Base-by-base conservation (phyloP, 225 moss, liverwort and hornwort species). In the Neckera pumila region DNA sequence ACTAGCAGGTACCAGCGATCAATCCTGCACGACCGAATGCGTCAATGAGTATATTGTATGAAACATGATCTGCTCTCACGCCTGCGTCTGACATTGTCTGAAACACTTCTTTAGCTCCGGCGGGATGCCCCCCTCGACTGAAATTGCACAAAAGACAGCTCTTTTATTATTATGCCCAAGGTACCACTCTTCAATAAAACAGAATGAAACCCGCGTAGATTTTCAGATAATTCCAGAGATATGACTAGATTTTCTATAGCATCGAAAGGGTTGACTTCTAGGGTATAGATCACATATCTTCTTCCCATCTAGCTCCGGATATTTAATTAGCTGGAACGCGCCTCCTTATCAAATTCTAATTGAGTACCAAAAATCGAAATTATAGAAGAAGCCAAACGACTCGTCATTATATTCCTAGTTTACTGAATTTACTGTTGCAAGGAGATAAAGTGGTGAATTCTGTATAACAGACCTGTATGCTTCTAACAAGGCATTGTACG, bases 1-100 rank as follows among this genome's bases (percentile, higher is more conserved):
- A 86, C 66, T 73, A 56, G 59, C 67, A 85, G 34, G 84, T 86
- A 98, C 98, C 97, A 89, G 92, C 81, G 86, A 88, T 91, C 65
- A 93, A 89, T 88, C 94, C 96, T 84, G 95, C 93, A 63, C 97
- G 95, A 76, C 97, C 96, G 86, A 90, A 96, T 51, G 96, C 94
- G 87, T 96, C 99, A 34, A 99, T 93, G 36, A 97, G 95, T 53
- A 99, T 97, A 87, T 99, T 99, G 89, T 93, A 97, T 26, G 99
- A 99, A 49, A 95, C 96, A 85, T 97, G 95, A 85, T 99, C 99
- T 49, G 97, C 88, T 87, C 87, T 92, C 86, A 99, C 89, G 79
- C 96, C 97, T 88, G 90, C 90, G 49, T 95, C 94, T 79, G 85
- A 65, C 95, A 99, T 99, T 84, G 94, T 74, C 71, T 94, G 83